Conservation (phyloP, 192 early-diverging fungal genomes). For the Podila clonocystis region DNA sequence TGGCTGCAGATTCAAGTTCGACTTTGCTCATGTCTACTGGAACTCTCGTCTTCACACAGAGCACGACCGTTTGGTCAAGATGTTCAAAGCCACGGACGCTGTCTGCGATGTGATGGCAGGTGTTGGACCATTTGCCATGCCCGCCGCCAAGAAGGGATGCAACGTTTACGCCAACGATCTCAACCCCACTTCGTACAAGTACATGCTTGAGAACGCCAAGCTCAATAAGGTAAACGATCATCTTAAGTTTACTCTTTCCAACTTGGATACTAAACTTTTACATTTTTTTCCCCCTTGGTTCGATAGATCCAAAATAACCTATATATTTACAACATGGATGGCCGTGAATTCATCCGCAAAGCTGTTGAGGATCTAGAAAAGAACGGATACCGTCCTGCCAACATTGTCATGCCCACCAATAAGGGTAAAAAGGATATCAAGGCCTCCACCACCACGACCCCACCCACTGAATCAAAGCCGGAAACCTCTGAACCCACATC, state of each 20-base stretch:
- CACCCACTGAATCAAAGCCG: no score
- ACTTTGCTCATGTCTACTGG: constrained; percentile 99
- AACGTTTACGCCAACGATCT: constrained; percentile 97
- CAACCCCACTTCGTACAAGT: constrained; percentile 90
- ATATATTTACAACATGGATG: constrained; percentile 88
- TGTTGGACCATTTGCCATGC: constrained; percentile 97
- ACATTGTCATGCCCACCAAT: constrained; percentile 18
- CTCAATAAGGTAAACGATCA: constrained; percentile 80
- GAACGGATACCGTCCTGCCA: constrained; percentile 25
- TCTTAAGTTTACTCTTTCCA: neutral
- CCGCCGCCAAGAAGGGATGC: constrained; percentile 85
- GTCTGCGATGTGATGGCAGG: constrained; percentile 98
- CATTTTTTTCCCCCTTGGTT: no score
- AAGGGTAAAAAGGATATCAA: constrained; percentile 34
- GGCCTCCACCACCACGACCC: constrained; percentile 3
- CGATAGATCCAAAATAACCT: constrained; percentile 71
- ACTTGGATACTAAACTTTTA: neutral
- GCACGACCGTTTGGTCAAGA: constrained; percentile 88
- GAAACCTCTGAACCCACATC: constrained; percentile 15
- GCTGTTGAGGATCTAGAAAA: constrained; percentile 73
- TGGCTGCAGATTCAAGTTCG: constrained; percentile 90
- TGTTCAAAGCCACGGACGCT: constrained; percentile 74
- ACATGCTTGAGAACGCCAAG: constrained; percentile 81
- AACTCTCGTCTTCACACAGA: constrained; percentile 96
- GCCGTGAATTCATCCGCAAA: constrained; percentile 86